Conservation (phyloP, 148 eudicot genomes). For the Vaccinium vitisidaea region DNA sequence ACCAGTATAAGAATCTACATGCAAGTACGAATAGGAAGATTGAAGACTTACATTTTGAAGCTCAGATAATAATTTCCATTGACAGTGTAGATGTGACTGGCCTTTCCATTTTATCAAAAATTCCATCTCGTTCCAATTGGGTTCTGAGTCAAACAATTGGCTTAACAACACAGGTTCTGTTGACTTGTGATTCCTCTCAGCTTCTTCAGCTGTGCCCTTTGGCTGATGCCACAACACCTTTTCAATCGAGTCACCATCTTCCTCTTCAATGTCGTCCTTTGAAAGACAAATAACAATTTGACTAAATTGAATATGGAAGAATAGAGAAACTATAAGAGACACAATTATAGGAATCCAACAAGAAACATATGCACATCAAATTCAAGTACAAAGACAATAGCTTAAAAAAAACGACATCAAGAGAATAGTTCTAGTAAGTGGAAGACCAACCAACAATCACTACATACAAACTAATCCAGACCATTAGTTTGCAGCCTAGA, state of each 20-base stretch:
- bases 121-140: conserved; percentile 88
- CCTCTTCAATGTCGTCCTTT: conserved; percentile 88
- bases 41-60: conserved; percentile 69
- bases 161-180: conserved; percentile 72
- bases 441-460: background rate
- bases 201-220: conserved; percentile 94
- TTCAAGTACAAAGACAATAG: conserved; percentile 6
- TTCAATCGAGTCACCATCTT: conserved; percentile 84
- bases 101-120: conserved; percentile 98
- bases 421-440: background rate
- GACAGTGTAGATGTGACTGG: conserved; percentile 91
- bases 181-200: conserved; percentile 60
- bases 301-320: background rate
- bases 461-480: background rate
- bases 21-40: background rate
- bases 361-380: background rate
- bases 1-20: background rate
- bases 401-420: background rate
- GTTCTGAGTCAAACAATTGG: conserved; percentile 76
- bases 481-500: background rate
- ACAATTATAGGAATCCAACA: background rate
- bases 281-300: conserved; percentile 7
- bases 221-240: conserved; percentile 97
- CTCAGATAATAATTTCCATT: conserved; percentile 76
- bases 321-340: background rate